Evolutionary conservation across 352 stramenopile genomes (phyloP).

Genomic region (Phytophthora ramorum): DNA sequence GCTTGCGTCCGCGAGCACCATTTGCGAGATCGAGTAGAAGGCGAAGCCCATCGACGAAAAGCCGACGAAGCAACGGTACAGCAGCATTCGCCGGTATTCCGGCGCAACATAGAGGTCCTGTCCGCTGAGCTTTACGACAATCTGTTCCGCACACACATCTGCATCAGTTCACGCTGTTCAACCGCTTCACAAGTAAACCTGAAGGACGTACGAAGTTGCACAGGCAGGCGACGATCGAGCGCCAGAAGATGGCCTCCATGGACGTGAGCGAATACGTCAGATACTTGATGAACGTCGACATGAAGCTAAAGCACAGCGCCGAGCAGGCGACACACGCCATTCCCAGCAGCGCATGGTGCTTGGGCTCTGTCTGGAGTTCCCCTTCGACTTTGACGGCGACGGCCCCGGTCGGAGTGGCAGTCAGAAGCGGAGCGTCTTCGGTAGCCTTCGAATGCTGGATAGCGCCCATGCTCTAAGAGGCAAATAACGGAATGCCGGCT

Average conservation of each 20-base stretch:
- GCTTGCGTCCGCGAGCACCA: conserved; percentile 72
- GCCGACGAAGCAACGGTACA: conserved; percentile 56
- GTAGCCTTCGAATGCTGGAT: conserved; percentile 5
- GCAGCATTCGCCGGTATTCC: conserved; percentile 47
- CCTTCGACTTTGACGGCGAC: conserved; percentile 4
- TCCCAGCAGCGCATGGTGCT: conserved; percentile 56
- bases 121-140: background rate
- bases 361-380: conserved; percentile 1
- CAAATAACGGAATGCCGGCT: conserved; percentile 15
- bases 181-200: background rate
- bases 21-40: conserved; percentile 73
- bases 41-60: conserved; percentile 65
- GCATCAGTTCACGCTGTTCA: background rate
- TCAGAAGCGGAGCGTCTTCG: conserved; percentile 21
- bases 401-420: background rate
- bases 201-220: conserved; percentile 58
- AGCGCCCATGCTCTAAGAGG: background rate
- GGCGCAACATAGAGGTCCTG: conserved; percentile 48
- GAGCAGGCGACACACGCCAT: conserved; percentile 65
- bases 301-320: conserved; percentile 74
- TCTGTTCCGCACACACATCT: background rate
- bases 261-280: conserved; percentile 64
- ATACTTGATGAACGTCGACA: conserved; percentile 79
- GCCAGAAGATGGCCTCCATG: conserved; percentile 77
- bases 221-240: conserved; percentile 46